Base-by-base conservation (phyloP, 2,329 filamentous ascomycete genomes). In the Emergomyces africanus region DNA sequence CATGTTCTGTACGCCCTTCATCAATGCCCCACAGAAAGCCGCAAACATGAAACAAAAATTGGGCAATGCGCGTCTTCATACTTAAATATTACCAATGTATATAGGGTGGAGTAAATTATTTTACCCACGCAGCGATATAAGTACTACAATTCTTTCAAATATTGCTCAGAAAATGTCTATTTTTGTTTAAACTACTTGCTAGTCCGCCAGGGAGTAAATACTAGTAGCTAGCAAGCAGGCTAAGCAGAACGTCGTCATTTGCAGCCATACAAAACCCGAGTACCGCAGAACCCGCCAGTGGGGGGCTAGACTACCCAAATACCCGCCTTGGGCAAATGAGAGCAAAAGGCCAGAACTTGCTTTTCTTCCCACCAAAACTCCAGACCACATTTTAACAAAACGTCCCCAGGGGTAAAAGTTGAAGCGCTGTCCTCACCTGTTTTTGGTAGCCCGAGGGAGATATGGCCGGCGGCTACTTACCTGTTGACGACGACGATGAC, bases 391-490 rank as follows among this genome's bases (percentile, higher is more conserved):
- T 51, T 35, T n/a, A 20, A 10, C 15, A 35, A 10, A 35, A 30
- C 14, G 4, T 49, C 46, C 23, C 5, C 46, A 49, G 23, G 25
- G 14, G 20, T 35, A 35, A 25, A 28, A 49, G 9, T 23, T 9
- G 28, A 15, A 49, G 46, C 15, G 23, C 28, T 15, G 25, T 30
- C 12, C 18, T 35, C 49, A 33, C n/a, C 49, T 35, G n/a, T 51
- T 14, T 10, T 35, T 51, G 33, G 50, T 18, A 8, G 50, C 33
- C 33, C 18, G 50, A 54, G 56, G n/a, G 44, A 60, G 58, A 10
- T 41, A 63, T 63, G 62, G 54, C 61, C 18, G 54, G 58, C 54
- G 62, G 62, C 20, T 63, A 63, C 58, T 51, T 63, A 42, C 62
- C 60, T 9, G 61, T 63, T 18, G 60, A 63, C 25, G 60, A 61